Base-by-base conservation (phyloP, 108 stramenopile genomes). In the Nannochloropsis gaditana region DNA sequence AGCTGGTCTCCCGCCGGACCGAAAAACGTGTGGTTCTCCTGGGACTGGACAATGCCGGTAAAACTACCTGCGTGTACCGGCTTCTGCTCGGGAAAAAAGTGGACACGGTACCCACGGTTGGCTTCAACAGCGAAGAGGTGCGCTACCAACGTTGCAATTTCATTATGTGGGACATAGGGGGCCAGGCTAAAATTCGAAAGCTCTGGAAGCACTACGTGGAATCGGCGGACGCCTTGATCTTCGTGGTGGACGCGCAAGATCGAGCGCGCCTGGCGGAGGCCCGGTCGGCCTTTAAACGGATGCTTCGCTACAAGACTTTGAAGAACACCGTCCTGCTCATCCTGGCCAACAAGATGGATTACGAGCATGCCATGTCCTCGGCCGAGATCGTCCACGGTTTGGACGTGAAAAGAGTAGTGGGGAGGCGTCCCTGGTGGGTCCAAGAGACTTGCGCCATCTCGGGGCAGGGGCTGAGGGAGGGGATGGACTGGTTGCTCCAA, bases 151-250 rank as follows among this genome's bases (percentile, higher is more conserved):
- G 85, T 44, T 80, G 80, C 42, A 85, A 41, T 44, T 42, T 85
- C 15, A 79, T 85, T 4, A 81, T 85, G 44, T 85, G 85, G 85
- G 85, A 85, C 47, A 31, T 85, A 9, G 85, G 85, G 19, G 85
- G 85, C 10, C 85, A 85, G 81, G 85, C 79, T 9, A 85, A 80
- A 42, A 80, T 85, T n/a, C 85, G 85, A 41, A 81, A 79, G 15
- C 44, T 85, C 31, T 85, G 85, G 85, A 79, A 41, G 9, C 85
- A 85, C 43, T 85, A 85, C 43, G 44, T 85, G 9, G 80, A 85
- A 21, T 80, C 31, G 11, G 85, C 80, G 11, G 80, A 43, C 43
- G 85, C 79, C 17, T 42, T 85, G 19, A 79, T 85, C 9, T 85
- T 85, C 1, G 80, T 85, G 43, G 44, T 85, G 43, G 85, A 85